A percentile compares a stretch with the other conserved stretches of the same genome.
phyloP scores from a whole-genome alignment of 2,329 filamentous ascomycete genomes.

The Teratosphaeria epicoccoides region DNA sequence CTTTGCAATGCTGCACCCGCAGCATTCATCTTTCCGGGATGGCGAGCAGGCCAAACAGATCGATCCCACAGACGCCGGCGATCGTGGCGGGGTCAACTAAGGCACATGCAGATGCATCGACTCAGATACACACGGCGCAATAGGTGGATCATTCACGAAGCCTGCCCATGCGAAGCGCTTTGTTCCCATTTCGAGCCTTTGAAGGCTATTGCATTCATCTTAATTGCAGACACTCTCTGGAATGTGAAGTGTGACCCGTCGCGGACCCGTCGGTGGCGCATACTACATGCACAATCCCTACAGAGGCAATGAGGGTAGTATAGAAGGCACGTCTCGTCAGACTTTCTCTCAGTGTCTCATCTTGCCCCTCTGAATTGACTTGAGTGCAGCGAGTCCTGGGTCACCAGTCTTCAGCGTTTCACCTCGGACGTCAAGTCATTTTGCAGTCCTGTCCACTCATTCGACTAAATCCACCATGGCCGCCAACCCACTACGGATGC shows the following conservation, averaged over 20 bases:
- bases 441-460: background rate
- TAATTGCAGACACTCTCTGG: background rate
- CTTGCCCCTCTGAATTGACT: background rate
- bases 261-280: background rate
- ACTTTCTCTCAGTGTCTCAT: background rate
- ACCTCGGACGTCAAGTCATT: background rate
- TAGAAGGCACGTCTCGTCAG: background rate
- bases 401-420: background rate
- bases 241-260: background rate
- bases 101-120: background rate
- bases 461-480: slow-evolving; percentile 1
- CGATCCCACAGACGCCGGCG: background rate
- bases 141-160: background rate
- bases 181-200: background rate
- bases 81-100: background rate
- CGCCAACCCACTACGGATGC: slow-evolving; percentile 13
- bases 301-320: background rate
- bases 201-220: background rate
- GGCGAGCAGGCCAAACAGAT: background rate
- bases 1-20: background rate
- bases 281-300: background rate
- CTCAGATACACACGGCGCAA: background rate
- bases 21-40: background rate
- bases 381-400: background rate
- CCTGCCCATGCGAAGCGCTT: background rate